Percentiles rank a stretch among this genome's conserved stretches.
These are phyloP conservation scores for Xylaria sp. DNA, from an alignment of 2,329 filamentous ascomycete genomes.

Conservation along the genomic window DNA sequence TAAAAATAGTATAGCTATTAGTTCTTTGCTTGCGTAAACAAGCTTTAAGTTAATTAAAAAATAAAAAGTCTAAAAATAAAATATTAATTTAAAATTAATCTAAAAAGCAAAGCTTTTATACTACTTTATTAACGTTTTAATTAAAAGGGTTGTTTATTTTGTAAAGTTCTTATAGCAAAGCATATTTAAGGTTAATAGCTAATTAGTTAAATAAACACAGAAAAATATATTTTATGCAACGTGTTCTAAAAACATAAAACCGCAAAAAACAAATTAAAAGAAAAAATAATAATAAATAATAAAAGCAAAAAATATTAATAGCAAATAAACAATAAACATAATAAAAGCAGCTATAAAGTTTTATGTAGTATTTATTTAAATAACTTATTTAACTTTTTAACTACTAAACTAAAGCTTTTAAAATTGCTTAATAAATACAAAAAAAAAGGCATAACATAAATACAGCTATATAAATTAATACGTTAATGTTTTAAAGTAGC, in stretches of 20 bases:
- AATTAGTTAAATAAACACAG: not conserved
- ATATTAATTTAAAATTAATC: not conserved
- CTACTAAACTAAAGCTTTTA: too few species aligned
- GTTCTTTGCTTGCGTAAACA: conserved; percentile 3
- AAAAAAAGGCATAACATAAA: too few species aligned
- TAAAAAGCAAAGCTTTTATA: conserved; percentile 13
- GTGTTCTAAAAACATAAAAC: not conserved
- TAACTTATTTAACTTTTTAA: too few species aligned
- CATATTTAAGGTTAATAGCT: not conserved
- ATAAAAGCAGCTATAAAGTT: too few species aligned
- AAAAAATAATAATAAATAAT: too few species aligned
- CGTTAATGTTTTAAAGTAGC: too few species aligned
- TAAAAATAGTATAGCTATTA: conserved; percentile 15
- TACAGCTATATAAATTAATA: too few species aligned
- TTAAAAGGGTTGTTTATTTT: conserved; percentile 10
- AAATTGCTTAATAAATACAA: too few species aligned
- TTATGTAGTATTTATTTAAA: too few species aligned
- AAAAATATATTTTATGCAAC: not conserved
- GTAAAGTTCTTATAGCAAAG: not conserved
- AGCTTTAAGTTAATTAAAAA: conserved; percentile 1
- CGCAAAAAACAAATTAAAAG: not conserved
- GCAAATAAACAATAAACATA: too few species aligned
- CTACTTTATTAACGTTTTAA: conserved; percentile 8
- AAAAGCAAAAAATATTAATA: too few species aligned
- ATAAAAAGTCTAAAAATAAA: not conserved